Percentiles rank a stretch among this genome's conserved stretches.
Evolutionary conservation across 2,329 filamentous ascomycete species (phyloP).

Genomic region (Daldinia sp.): DNA sequence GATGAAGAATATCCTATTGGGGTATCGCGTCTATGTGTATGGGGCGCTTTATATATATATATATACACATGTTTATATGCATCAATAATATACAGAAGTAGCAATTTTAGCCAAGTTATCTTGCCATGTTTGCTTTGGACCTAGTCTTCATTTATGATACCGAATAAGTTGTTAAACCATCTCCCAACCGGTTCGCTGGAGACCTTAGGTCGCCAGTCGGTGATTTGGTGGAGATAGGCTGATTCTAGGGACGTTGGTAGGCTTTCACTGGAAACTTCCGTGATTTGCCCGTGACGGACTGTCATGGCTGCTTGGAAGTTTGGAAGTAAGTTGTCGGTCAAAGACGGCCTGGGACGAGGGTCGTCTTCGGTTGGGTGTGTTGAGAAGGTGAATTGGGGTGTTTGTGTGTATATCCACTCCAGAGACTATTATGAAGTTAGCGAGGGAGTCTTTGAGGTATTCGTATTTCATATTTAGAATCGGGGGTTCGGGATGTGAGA

Average conservation of each 20-base stretch:
- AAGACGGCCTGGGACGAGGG: conserved; percentile 60
- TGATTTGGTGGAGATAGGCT: conserved; percentile 39
- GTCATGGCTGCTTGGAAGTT: conserved; percentile 50
- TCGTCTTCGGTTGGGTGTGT: conserved; percentile 67
- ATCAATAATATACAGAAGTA: conserved; percentile 9
- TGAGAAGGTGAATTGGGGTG: conserved; percentile 80
- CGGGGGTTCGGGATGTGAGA: too few relatives aligned
- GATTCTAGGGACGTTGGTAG: conserved; percentile 25
- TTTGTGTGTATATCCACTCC: conserved; percentile 86
- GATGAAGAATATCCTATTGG: neutral
- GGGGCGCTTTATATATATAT: neutral
- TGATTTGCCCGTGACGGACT: conserved; percentile 52
- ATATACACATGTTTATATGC: conserved; percentile 10
- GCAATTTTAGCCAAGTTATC: neutral
- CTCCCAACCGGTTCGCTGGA: conserved; percentile 33
- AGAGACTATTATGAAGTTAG: conserved; percentile 56
- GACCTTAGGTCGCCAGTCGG: conserved; percentile 40
- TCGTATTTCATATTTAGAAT: neutral
- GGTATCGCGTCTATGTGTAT: neutral
- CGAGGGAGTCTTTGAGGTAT: neutral
- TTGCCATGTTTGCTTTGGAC: too few relatives aligned
- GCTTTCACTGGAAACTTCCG: conserved; percentile 23
- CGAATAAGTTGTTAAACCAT: conserved; percentile 46
- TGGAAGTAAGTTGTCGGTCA: conserved; percentile 57
- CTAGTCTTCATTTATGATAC: conserved; percentile 11